phyloP scores from a whole-genome alignment of 352 stramenopile species.

The Globisporangium parvum region DNA sequence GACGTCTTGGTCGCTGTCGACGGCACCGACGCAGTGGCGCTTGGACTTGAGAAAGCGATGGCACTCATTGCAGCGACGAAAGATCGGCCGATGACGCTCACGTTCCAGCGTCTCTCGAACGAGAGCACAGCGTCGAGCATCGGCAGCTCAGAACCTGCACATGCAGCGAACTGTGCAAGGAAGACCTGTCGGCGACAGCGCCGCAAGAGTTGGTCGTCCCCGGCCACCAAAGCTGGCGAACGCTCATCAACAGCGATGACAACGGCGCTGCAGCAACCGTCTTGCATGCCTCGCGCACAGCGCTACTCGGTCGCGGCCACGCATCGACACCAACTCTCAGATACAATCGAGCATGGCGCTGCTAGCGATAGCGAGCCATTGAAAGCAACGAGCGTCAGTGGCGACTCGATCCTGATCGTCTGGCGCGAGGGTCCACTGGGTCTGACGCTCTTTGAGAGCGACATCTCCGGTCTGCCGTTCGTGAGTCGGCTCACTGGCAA shows the following conservation, averaged over 20 bases:
- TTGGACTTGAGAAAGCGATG: constrained; percentile 31
- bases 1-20: constrained; percentile 60
- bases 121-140: neutral
- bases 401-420: constrained; percentile 33
- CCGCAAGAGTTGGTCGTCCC: neutral
- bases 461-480: constrained; percentile 35
- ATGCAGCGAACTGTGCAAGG: neutral
- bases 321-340: neutral
- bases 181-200: neutral
- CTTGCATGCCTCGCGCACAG: neutral
- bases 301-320: neutral
- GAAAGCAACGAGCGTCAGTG: neutral
- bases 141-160: constrained; percentile 1
- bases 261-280: neutral
- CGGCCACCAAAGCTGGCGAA: neutral
- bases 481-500: constrained; percentile 74
- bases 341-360: neutral
- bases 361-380: neutral
- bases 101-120: constrained; percentile 39
- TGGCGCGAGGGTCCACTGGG: constrained; percentile 45
- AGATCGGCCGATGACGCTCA: constrained; percentile 35
- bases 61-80: constrained; percentile 25
- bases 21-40: constrained; percentile 33
- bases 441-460: constrained; percentile 44
- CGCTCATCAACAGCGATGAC: neutral